Percentiles rank a stretch among this genome's conserved stretches.
Conservation (phyloP, 2,329 filamentous ascomycete species). For the Fusarium anguioides region DNA sequence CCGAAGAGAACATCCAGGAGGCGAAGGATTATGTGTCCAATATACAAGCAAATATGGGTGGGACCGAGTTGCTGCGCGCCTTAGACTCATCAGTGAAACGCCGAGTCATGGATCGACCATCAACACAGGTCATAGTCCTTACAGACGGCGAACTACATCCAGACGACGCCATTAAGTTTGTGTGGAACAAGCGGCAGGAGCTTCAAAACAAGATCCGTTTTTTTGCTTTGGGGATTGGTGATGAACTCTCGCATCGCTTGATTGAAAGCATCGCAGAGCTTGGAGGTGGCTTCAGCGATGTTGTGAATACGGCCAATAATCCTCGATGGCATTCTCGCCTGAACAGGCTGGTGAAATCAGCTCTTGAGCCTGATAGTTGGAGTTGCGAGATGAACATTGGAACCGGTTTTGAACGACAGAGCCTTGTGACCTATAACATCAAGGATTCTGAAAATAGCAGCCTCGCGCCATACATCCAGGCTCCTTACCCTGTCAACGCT, state of each 20-base stretch:
- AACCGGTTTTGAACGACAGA: fast-evolving
- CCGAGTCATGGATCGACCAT: fast-evolving
- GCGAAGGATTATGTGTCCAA: neutral
- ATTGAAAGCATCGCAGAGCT: neutral
- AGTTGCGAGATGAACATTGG: neutral
- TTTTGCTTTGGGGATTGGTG: neutral
- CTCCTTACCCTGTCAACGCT: neutral
- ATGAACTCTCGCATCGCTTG: fast-evolving
- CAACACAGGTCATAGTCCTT: neutral
- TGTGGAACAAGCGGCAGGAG: neutral
- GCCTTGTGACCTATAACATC: fast-evolving
- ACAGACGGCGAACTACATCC: neutral
- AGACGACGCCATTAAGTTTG: fast-evolving
- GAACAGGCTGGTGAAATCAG: fast-evolving
- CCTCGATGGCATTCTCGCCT: neutral
- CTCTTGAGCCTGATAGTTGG: neutral
- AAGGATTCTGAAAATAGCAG: too few relatives aligned
- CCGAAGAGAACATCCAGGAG: fast-evolving
- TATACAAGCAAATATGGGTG: fast-evolving
- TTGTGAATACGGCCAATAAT: neutral
- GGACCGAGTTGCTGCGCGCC: fast-evolving
- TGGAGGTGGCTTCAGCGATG: neutral
- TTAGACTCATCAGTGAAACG: fast-evolving
- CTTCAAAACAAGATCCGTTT: neutral
- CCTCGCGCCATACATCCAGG: neutral